Evolutionary conservation across 257 asterid genomes (phyloP), one percentile per base, ranked within the genome.

Genomic region (Lycium ferocissimum): DNA sequence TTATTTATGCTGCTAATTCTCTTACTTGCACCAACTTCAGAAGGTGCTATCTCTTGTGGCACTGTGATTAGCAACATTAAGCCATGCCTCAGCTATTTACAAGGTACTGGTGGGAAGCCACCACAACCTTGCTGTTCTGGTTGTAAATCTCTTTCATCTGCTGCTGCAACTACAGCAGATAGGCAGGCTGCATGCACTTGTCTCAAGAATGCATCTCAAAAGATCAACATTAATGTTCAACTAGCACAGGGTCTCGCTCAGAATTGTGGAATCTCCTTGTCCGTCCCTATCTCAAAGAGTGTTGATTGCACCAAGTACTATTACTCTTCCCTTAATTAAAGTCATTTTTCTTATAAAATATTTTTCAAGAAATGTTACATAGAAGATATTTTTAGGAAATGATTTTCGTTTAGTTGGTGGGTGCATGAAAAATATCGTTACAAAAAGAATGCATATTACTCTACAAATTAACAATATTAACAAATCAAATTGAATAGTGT

Each of bases 301-400:
- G 89, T 89, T 3, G 97, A 93, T 85, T 93, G 97, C 92, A 79
- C 92, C 88, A 89, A 90, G 96, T 93, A 92, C n/a, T 59, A 17
- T 58, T 33, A 22, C 72, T 61, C n/a, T n/a, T 35, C 33, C 40
- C 54, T 0, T 53, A 10, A 26, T 26, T 26, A 26, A 26, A 26
- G 33, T 26, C 33, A 26, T 26, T 26, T 26, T 26, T 26, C 33
- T 26, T 26, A 53, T 3, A 53, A 1, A 49, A 8, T 49, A 49
- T 10, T 6, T 49, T 49, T 49, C 8, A 0, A 10, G 54, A 9
- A 8, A 51, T 49, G 2, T 49, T 49, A 26, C 33, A 26, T 26
- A 6, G 54, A 51, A 15, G 17, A 57, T 15, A 17, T 9, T 22
- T 63, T 33, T 62, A 3, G 2, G 11, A 57, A 57, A n/a, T 61